These are phyloP conservation scores for Eucalyptus dawsonii DNA, from an alignment of 345 rosid species.

Conservation along the genomic window DNA sequence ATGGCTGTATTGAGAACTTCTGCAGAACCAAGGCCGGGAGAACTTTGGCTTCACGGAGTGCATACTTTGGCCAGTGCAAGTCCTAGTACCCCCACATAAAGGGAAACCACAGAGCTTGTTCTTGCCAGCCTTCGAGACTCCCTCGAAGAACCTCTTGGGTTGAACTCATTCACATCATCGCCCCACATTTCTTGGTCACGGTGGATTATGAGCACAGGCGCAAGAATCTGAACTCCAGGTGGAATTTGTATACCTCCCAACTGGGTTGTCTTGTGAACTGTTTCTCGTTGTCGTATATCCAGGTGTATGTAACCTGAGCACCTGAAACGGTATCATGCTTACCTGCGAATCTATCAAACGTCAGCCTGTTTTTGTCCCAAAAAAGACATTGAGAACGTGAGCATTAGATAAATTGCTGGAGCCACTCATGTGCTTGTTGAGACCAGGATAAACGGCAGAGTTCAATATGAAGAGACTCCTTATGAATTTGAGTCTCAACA, in stretches of 20 bases:
- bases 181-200: background rate
- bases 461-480: background rate
- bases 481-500: background rate
- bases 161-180: background rate
- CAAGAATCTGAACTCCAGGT: background rate
- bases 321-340: background rate
- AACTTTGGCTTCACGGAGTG: slow-evolving; percentile 3
- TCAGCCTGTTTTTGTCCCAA: background rate
- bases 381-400: background rate
- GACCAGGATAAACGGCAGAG: background rate
- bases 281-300: background rate
- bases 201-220: background rate
- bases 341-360: background rate
- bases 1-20: slow-evolving; percentile 2
- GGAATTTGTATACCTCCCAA: background rate
- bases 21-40: background rate
- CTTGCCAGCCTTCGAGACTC: background rate
- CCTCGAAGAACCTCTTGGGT: background rate
- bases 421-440: background rate
- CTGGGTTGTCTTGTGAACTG: background rate
- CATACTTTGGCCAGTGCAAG: slow-evolving; percentile 1
- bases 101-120: background rate
- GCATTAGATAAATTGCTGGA: background rate
- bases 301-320: background rate
- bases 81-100: background rate